A percentile compares a stretch with the other conserved stretches of the same genome.
Evolutionary conservation across 768 basidiomycete genomes (phyloP).

Genomic region (Pleurotus pulmonarius): DNA sequence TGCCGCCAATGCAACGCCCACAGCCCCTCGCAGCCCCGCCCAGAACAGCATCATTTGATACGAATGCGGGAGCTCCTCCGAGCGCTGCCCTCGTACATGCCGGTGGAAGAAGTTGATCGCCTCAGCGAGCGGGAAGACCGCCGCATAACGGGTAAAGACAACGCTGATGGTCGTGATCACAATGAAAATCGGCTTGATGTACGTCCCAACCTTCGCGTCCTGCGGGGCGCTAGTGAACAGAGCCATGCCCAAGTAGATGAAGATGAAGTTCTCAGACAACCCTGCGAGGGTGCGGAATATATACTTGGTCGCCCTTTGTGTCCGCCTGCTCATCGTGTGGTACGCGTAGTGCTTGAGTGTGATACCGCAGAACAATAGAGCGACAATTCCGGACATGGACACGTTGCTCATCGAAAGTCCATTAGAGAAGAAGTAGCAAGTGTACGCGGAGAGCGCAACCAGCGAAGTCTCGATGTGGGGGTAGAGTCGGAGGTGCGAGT

Average conservation of each 20-base stretch:
- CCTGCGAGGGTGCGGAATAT: conserved; percentile 93
- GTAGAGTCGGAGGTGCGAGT: conserved; percentile 80
- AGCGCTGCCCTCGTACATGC: conserved; percentile 80
- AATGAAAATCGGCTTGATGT: conserved; percentile 95
- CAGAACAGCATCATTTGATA: conserved; percentile 99
- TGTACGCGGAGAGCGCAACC: conserved; percentile 91
- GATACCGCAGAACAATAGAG: conserved; percentile 96
- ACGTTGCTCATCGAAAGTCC: conserved; percentile 68
- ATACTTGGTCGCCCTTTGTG: conserved; percentile 92
- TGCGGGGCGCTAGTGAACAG: conserved; percentile 90
- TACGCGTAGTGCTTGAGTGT: conserved; percentile 99
- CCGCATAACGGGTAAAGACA: conserved; percentile 90
- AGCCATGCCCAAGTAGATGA: conserved; percentile 95
- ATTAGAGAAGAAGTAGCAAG: conserved; percentile 98
- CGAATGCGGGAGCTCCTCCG: conserved; percentile 92
- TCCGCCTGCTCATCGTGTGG: conserved; percentile 96
- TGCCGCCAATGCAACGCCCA: conserved; percentile 95
- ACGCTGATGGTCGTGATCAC: conserved; percentile 88
- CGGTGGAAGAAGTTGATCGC: conserved; percentile 89
- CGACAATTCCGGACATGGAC: conserved; percentile 79
- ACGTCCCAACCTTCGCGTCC: conserved; percentile 70
- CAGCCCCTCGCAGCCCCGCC: conserved; percentile 95
- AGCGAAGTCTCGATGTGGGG: conserved; percentile 98
- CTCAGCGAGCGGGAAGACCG: conserved; percentile 94
- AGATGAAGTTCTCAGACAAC: conserved; percentile 98